Conservation (phyloP, 2,329 filamentous ascomycete species). For the Colletotrichum sp. region DNA sequence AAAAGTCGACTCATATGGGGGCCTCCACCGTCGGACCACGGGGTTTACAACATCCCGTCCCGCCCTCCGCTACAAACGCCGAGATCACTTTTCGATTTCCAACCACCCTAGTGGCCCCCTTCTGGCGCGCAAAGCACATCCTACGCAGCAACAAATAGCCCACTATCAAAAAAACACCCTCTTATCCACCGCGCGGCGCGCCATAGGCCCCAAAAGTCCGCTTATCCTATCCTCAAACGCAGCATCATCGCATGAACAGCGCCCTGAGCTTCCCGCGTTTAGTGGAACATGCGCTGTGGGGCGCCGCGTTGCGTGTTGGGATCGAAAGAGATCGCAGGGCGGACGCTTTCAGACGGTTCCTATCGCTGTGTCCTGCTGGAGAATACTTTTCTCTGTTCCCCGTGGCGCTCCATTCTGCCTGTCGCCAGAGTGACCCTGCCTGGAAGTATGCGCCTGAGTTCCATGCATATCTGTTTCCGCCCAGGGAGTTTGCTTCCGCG, state of each 20-base stretch:
- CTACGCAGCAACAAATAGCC: neutral
- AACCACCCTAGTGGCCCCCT: neutral
- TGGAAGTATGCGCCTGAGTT: neutral
- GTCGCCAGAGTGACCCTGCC: neutral
- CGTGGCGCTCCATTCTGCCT: neutral
- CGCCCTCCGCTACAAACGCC: slow-evolving; percentile 17
- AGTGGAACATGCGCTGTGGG: neutral
- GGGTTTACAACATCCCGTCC: slow-evolving; percentile 16
- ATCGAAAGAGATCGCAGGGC: neutral
- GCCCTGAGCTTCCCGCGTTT: slow-evolving; percentile 10
- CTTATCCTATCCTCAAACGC: neutral
- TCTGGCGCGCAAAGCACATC: neutral
- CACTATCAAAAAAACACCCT: neutral
- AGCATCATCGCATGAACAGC: slow-evolving; percentile 10
- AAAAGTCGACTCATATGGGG: neutral
- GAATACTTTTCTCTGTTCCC: neutral
- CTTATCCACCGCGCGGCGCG: neutral
- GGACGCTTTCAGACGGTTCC: slow-evolving; percentile 6
- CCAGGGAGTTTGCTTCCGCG: neutral
- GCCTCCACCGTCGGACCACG: neutral
- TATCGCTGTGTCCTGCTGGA: neutral
- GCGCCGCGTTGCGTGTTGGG: neutral
- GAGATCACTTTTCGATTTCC: slow-evolving; percentile 15
- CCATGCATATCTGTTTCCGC: neutral
- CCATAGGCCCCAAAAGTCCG: neutral